phyloP scores from a whole-genome alignment of 371 early-diverging fungal species.

The Rhizomucor pusillus region DNA sequence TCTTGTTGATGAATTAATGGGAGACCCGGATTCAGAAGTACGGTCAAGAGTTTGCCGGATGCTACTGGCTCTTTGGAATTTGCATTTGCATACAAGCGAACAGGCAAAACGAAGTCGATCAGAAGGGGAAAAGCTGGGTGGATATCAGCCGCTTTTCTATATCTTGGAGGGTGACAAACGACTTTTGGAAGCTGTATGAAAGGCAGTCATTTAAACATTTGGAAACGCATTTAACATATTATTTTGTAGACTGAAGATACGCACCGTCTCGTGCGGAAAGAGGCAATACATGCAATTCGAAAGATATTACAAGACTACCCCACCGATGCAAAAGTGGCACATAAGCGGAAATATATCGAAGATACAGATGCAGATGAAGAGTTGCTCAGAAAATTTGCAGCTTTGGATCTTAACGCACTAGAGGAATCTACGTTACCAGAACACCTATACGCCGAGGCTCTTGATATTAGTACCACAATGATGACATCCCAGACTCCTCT shows the following conservation, averaged over 20 bases:
- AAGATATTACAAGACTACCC: slow-evolving; percentile 1
- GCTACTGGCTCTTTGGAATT: slow-evolving; percentile 47
- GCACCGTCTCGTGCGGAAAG: slow-evolving; percentile 33
- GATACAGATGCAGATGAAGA: slow-evolving; percentile 10
- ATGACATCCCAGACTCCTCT: slow-evolving; percentile 27
- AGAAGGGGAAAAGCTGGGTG: not conserved
- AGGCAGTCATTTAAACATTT: not conserved
- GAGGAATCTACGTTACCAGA: slow-evolving; percentile 31
- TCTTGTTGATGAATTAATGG: slow-evolving; percentile 41
- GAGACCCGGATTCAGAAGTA: slow-evolving; percentile 60
- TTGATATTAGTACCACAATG: slow-evolving; percentile 38
- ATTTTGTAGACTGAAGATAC: slow-evolving; percentile 24
- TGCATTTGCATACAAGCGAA: slow-evolving; percentile 33
- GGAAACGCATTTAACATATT: not conserved
- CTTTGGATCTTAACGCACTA: slow-evolving; percentile 17
- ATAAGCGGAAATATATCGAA: slow-evolving; percentile 8
- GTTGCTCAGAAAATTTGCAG: slow-evolving; percentile 17
- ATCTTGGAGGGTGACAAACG: slow-evolving; percentile 44
- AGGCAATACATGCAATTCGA: slow-evolving; percentile 25
- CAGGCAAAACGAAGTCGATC: slow-evolving; percentile 28
- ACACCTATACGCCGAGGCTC: slow-evolving; percentile 41
- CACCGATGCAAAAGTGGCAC: not conserved
- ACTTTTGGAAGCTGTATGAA: slow-evolving; percentile 47
- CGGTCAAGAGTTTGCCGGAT: slow-evolving; percentile 49
- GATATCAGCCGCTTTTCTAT: slow-evolving; percentile 35